Evolutionary conservation across 176 grass and related monocot genomes (phyloP).

Genomic region (Calamus simplicifolius): DNA sequence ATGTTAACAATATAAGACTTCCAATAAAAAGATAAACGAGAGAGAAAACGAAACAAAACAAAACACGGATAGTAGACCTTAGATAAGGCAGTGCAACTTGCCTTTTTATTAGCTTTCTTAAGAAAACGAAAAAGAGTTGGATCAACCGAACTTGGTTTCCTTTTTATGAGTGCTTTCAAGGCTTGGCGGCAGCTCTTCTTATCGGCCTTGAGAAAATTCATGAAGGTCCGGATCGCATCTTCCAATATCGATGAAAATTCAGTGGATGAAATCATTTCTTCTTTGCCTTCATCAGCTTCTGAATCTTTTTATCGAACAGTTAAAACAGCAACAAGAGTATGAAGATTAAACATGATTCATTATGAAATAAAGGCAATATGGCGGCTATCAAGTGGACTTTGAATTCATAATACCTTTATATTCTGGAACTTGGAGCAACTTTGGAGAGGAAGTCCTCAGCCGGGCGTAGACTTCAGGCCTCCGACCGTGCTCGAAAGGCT

Average conservation of each 20-base stretch:
- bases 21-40: too few relatives aligned
- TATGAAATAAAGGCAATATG: too few relatives aligned
- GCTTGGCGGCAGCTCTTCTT: slow-evolving; percentile 58
- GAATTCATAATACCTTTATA: slow-evolving; percentile 38
- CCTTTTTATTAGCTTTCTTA: slow-evolving; percentile 4
- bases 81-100: background rate
- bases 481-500: slow-evolving; percentile 59
- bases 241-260: slow-evolving; percentile 73
- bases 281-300: slow-evolving; percentile 38
- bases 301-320: too few relatives aligned
- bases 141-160: too few relatives aligned
- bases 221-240: slow-evolving; percentile 73
- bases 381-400: too few relatives aligned
- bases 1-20: too few relatives aligned
- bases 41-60: background rate
- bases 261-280: slow-evolving; percentile 61
- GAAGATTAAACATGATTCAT: too few relatives aligned
- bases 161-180: slow-evolving; percentile 26
- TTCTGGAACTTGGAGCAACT: slow-evolving; percentile 78
- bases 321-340: too few relatives aligned
- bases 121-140: too few relatives aligned
- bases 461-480: slow-evolving; percentile 66
- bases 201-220: slow-evolving; percentile 67
- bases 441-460: slow-evolving; percentile 69
- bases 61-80: background rate